These are phyloP conservation scores for Phytophthora citrophthora DNA, from an alignment of 352 stramenopile genomes.

Conservation along the genomic window DNA sequence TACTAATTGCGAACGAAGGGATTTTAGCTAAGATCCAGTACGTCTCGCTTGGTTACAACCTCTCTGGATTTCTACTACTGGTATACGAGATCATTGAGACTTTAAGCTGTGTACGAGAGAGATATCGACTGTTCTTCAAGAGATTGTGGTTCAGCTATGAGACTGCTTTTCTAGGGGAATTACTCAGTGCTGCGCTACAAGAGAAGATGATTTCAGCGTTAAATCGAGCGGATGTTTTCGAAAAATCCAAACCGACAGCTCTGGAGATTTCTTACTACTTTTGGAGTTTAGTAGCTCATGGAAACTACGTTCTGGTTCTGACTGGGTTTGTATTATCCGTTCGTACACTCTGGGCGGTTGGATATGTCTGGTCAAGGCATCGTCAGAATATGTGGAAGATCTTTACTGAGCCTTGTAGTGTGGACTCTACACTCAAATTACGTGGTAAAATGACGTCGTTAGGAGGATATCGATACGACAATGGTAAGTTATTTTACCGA, in stretches of 20 bases:
- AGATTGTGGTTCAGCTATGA: constrained; percentile 36
- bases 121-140: constrained; percentile 14
- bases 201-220: constrained; percentile 22
- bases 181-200: constrained; percentile 16
- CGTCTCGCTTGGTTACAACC: constrained; percentile 33
- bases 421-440: constrained; percentile 22
- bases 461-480: constrained; percentile 23
- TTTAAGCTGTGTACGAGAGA: constrained; percentile 5
- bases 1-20: constrained; percentile 36
- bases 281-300: constrained; percentile 24
- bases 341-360: constrained; percentile 18
- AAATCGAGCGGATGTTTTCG: constrained; percentile 9
- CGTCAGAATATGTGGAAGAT: constrained; percentile 8
- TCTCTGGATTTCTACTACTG: constrained; percentile 24
- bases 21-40: constrained; percentile 31
- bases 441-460: constrained; percentile 28
- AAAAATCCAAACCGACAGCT: constrained; percentile 19
- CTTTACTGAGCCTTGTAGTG: constrained; percentile 24
- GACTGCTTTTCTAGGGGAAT: constrained; percentile 23
- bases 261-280: constrained; percentile 30
- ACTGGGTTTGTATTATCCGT: constrained; percentile 18
- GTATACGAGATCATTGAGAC: constrained; percentile 39
- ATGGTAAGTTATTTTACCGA: constrained; percentile 20
- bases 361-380: constrained; percentile 19
- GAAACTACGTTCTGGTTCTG: constrained; percentile 20